Conservation (phyloP, 2,329 filamentous ascomycete genomes). For the Pseudogymnoascus sp. region DNA sequence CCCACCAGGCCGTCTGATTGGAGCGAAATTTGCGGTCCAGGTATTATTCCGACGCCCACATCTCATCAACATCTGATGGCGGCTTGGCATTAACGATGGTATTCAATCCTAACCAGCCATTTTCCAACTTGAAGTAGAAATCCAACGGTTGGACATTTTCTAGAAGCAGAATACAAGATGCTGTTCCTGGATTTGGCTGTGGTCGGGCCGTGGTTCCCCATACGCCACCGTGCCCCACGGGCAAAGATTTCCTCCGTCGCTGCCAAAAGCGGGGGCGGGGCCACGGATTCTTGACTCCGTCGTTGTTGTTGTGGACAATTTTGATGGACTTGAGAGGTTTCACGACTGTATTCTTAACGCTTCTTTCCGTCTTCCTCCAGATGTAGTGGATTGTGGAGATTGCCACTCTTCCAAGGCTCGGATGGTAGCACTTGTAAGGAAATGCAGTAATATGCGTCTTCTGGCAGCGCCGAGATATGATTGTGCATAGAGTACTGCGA, state of each 20-base stretch:
- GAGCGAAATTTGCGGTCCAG: not conserved
- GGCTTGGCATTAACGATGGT: not conserved
- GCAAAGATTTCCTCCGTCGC: not conserved
- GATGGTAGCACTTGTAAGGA: not conserved
- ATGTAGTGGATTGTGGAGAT: not conserved
- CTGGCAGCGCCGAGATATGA: not conserved
- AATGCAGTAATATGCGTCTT: not conserved
- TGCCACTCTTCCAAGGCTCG: not conserved
- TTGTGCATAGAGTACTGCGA: not conserved
- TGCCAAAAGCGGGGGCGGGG: not conserved
- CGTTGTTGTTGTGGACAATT: not conserved
- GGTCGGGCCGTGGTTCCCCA: not conserved
- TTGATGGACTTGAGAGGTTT: not conserved
- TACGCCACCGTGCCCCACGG: not conserved
- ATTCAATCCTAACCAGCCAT: not conserved
- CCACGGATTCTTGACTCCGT: slow-evolving; percentile 2
- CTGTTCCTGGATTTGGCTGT: not conserved
- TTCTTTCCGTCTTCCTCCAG: not conserved
- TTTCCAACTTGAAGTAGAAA: not conserved
- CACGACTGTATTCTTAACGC: not conserved
- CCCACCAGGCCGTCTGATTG: not conserved
- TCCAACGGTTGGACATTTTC: not conserved
- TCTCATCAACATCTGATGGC: not conserved
- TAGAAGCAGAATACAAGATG: not conserved
- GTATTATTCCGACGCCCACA: not conserved